A percentile compares a stretch with the other conserved stretches of the same genome.
Conservation (phyloP, 148 eudicot species). For the Gaultheria prostrata region DNA sequence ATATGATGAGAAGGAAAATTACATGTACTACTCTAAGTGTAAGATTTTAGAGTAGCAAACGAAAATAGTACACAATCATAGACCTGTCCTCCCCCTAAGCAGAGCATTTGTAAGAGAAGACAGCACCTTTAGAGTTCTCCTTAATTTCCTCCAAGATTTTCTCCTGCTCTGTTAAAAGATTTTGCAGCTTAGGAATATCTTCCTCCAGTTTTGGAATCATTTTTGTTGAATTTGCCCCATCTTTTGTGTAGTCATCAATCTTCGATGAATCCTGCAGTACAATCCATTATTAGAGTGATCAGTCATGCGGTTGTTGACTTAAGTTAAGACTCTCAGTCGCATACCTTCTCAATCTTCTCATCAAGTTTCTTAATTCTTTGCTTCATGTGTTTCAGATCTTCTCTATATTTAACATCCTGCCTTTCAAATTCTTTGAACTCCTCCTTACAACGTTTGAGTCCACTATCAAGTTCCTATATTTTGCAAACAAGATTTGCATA, state of each 20-base stretch:
- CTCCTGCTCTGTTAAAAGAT: slow-evolving; percentile 67
- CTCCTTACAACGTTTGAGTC: slow-evolving; percentile 61
- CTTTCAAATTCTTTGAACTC: slow-evolving; percentile 93
- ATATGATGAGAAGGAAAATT: neutral
- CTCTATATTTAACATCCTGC: slow-evolving; percentile 85
- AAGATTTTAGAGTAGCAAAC: neutral
- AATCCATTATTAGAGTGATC: slow-evolving; percentile 27
- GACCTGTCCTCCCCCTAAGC: neutral
- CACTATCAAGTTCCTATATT: slow-evolving; percentile 71
- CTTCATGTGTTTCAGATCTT: slow-evolving; percentile 81
- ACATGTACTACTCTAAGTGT: neutral
- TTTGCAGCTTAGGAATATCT: slow-evolving; percentile 68
- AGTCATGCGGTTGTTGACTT: slow-evolving; percentile 3
- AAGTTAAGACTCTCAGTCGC: neutral
- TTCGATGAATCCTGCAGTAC: slow-evolving; percentile 60
- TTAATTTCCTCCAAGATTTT: slow-evolving; percentile 71
- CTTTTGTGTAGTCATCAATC: slow-evolving; percentile 55
- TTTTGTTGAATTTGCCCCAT: slow-evolving; percentile 57
- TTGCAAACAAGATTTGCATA: slow-evolving; percentile 16
- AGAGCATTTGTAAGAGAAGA: neutral
- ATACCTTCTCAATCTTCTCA: slow-evolving; percentile 82
- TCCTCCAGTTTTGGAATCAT: slow-evolving; percentile 75
- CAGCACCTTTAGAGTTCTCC: slow-evolving; percentile 70
- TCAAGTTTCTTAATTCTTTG: slow-evolving; percentile 86
- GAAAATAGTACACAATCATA: neutral